Evolutionary conservation across 805 yeast genomes (phyloP).

Genomic region (Yarrowia porcina): DNA sequence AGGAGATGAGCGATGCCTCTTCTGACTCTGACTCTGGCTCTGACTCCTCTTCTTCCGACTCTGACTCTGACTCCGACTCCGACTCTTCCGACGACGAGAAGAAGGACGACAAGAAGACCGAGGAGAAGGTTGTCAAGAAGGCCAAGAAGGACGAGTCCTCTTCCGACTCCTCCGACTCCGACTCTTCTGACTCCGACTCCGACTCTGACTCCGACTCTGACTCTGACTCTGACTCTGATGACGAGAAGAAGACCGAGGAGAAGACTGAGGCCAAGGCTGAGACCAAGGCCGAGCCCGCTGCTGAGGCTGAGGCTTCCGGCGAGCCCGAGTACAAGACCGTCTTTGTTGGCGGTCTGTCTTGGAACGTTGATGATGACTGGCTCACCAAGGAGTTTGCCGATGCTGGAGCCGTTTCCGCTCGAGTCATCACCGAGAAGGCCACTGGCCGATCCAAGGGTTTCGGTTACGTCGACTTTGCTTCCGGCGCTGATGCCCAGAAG

Average conservation of each 20-base stretch:
- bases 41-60: constrained; percentile 34
- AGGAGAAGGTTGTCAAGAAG: constrained; percentile 60
- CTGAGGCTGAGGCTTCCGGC: constrained; percentile 38
- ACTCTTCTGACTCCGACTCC: constrained; percentile 35
- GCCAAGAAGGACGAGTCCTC: constrained; percentile 43
- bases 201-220: constrained; percentile 32
- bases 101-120: constrained; percentile 41
- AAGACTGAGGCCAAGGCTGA: constrained; percentile 48
- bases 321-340: constrained; percentile 66
- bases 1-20: constrained; percentile 38
- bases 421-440: constrained; percentile 91
- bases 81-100: constrained; percentile 26
- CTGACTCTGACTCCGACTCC: constrained; percentile 32
- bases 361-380: constrained; percentile 97
- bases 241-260: constrained; percentile 43
- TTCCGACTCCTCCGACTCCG: constrained; percentile 31
- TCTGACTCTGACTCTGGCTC: too few species aligned
- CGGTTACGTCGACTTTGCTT: constrained; percentile 87
- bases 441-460: constrained; percentile 94
- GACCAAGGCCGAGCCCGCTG: constrained; percentile 35
- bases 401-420: constrained; percentile 81
- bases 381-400: constrained; percentile 76
- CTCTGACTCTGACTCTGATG: constrained; percentile 38
- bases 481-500: constrained; percentile 73
- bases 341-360: constrained; percentile 95